Evolutionary conservation across 805 yeast genomes (phyloP).

Genomic region (Cephaloascus albidus): DNA sequence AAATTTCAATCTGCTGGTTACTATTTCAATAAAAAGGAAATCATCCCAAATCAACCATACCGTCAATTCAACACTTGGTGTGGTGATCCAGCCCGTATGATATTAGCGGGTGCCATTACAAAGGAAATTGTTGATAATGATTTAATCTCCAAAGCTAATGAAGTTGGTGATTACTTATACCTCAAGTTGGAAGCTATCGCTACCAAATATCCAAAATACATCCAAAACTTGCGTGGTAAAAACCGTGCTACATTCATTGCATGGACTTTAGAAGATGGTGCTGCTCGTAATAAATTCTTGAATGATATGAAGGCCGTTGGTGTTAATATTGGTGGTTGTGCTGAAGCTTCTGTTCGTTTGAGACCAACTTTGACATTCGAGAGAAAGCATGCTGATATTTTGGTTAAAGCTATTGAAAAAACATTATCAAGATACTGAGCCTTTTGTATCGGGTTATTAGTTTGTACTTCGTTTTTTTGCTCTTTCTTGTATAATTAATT

Average conservation of each 20-base stretch:
- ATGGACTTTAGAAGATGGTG: conserved; percentile 53
- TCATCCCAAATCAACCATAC: conserved; percentile 52
- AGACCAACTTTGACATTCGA: conserved; percentile 76
- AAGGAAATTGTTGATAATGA: conserved; percentile 42
- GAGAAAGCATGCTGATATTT: conserved; percentile 69
- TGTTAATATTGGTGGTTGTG: conserved; percentile 81
- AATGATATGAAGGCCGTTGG: conserved; percentile 53
- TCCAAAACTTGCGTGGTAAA: conserved; percentile 51
- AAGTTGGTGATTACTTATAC: conserved; percentile 48
- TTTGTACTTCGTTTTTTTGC: too few relatives aligned
- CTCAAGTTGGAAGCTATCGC: conserved; percentile 27
- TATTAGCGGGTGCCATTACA: conserved; percentile 52
- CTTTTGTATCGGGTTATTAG: too few relatives aligned
- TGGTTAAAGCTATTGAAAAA: conserved; percentile 33
- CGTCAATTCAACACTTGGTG: conserved; percentile 77
- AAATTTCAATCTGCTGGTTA: conserved; percentile 70
- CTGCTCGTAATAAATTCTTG: conserved; percentile 54
- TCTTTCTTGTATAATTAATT: too few relatives aligned
- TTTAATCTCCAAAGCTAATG: conserved; percentile 36
- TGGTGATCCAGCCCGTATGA: conserved; percentile 64
- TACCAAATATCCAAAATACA: conserved; percentile 26
- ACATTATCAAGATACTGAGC: conserved; percentile 24
- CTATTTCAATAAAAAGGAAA: conserved; percentile 49
- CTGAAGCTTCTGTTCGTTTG: conserved; percentile 66
- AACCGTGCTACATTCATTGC: conserved; percentile 70